A percentile compares a stretch with the other conserved stretches of the same genome.
phyloP scores from a whole-genome alignment of 1,139 yeast species.

The Suhomyces coccinellae region DNA sequence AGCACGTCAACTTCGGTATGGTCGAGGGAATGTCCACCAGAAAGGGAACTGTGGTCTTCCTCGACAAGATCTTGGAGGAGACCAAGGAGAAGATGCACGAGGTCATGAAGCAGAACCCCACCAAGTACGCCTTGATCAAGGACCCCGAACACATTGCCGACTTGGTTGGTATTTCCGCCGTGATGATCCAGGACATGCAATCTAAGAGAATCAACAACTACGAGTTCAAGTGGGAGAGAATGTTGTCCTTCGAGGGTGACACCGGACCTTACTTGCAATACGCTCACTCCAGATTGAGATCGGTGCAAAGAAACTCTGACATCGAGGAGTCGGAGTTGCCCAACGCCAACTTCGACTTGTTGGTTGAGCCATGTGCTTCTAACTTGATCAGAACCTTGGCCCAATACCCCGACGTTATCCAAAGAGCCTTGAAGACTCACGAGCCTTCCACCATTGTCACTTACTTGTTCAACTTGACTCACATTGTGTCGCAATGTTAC shows the following conservation, averaged over 20 bases:
- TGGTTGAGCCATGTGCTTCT: constrained; percentile 75
- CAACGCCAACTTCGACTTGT: constrained; percentile 67
- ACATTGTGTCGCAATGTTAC: constrained; percentile 92
- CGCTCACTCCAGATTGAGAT: constrained; percentile 96
- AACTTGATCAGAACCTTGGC: constrained; percentile 76
- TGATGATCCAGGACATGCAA: constrained; percentile 99
- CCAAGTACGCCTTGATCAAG: constrained; percentile 89
- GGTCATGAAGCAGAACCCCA: constrained; percentile 92
- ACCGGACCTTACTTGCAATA: constrained; percentile 99
- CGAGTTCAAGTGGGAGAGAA: constrained; percentile 97
- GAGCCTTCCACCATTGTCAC: constrained; percentile 97
- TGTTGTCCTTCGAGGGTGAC: constrained; percentile 98
- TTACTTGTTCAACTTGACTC: constrained; percentile 87
- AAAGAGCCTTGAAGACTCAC: constrained; percentile 77
- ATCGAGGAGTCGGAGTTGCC: constrained; percentile 47
- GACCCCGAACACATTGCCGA: constrained; percentile 97
- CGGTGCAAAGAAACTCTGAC: constrained; percentile 85
- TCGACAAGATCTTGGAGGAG: constrained; percentile 91
- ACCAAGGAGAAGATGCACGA: constrained; percentile 96
- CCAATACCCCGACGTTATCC: constrained; percentile 89
- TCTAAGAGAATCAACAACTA: constrained; percentile 96
- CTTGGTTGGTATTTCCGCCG: constrained; percentile 93
- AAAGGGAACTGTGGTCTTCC: constrained; percentile 96
- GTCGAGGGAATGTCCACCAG: constrained; percentile 99
- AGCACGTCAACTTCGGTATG: constrained; percentile 94